A percentile compares a stretch with the other conserved stretches of the same genome.
These are phyloP conservation scores for Paramecium biaurelia DNA, from an alignment of 73 alveolate genomes.

Conservation along the genomic window DNA sequence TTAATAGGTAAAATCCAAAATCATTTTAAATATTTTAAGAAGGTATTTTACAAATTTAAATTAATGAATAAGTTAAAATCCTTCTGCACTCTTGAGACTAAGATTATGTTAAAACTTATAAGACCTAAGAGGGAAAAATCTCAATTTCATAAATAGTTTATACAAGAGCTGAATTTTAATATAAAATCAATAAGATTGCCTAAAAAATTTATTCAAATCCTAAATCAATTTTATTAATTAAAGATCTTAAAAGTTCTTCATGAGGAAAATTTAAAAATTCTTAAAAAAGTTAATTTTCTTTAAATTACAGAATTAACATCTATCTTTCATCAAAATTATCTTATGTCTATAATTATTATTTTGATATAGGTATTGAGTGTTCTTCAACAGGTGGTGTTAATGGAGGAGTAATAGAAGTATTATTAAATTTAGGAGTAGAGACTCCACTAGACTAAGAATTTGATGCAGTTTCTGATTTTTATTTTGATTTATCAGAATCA, in stretches of 20 bases:
- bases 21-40: background rate
- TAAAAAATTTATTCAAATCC: constrained; percentile 29
- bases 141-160: background rate
- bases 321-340: constrained; percentile 11
- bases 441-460: background rate
- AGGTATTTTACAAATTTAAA: background rate
- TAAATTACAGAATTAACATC: background rate
- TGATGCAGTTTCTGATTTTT: background rate
- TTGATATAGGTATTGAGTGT: background rate
- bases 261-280: background rate
- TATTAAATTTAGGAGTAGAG: background rate
- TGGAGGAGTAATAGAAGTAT: background rate
- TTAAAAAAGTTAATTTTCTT: background rate
- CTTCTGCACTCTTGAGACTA: background rate
- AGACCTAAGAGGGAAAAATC: background rate
- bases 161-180: background rate
- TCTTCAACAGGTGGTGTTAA: constrained; percentile 1
- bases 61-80: background rate
- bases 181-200: background rate
- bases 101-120: background rate
- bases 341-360: background rate
- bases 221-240: background rate
- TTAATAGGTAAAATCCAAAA: background rate
- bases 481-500: background rate
- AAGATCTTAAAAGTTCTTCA: background rate